Percentiles rank a stretch among this genome's conserved stretches.
phyloP scores from a whole-genome alignment of 257 asterid genomes.

The Eustoma russellianum region DNA sequence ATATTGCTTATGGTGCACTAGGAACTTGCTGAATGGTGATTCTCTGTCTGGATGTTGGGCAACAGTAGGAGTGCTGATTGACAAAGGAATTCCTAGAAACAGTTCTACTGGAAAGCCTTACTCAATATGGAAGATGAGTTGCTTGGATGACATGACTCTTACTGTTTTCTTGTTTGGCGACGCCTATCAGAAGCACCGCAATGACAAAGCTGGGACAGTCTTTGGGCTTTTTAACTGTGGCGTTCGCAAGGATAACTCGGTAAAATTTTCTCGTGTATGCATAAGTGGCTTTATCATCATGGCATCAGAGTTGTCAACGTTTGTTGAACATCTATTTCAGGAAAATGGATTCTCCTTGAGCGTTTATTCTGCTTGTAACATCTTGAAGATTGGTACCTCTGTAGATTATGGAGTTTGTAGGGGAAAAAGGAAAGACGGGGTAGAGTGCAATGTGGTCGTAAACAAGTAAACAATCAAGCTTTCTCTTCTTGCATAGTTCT shows the following conservation, averaged over 20 bases:
- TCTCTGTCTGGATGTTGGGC: constrained; percentile 94
- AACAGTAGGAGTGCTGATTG: constrained; percentile 69
- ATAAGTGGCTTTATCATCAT: constrained; percentile 1
- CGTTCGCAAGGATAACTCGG: constrained; percentile 64
- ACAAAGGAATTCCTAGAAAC: constrained; percentile 54
- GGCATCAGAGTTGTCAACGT: not conserved
- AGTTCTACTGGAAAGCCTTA: constrained; percentile 83
- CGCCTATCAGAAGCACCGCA: constrained; percentile 59
- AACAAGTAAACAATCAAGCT: constrained; percentile 40
- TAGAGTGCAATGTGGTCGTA: constrained; percentile 49
- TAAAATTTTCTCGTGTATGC: constrained; percentile 20
- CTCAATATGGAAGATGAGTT: constrained; percentile 72
- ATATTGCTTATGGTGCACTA: constrained; percentile 13
- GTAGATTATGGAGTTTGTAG: constrained; percentile 72
- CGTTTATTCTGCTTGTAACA: constrained; percentile 57
- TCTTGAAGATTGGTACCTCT: constrained; percentile 70
- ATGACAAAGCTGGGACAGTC: constrained; percentile 57
- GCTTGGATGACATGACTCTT: constrained; percentile 49
- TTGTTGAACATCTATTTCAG: constrained; percentile 27
- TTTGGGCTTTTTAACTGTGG: constrained; percentile 69
- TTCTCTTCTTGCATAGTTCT: not conserved
- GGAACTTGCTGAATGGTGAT: constrained; percentile 63
- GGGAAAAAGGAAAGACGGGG: constrained; percentile 68
- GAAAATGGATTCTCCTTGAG: constrained; percentile 74
- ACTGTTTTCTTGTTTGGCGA: constrained; percentile 91